These are phyloP conservation scores for Candida coquimbonensis DNA, from an alignment of 805 yeast species.

Conservation along the genomic window DNA sequence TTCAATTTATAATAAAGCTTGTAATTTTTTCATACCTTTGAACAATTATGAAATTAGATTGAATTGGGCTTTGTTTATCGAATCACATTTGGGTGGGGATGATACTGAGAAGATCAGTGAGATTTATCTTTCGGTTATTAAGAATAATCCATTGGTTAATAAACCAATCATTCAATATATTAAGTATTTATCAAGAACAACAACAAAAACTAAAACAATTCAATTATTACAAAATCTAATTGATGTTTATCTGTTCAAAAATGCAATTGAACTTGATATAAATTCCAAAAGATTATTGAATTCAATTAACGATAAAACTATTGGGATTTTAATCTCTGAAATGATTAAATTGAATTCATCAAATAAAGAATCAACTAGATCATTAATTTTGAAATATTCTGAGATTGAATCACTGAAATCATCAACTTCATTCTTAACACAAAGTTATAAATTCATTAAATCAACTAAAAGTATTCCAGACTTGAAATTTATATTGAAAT, in stretches of 20 bases:
- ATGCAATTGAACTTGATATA: neutral
- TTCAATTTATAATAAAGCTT: conserved; percentile 47
- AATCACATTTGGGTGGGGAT: conserved; percentile 6
- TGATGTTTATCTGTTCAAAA: conserved; percentile 13
- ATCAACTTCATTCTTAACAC: conserved; percentile 49
- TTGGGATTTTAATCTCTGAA: conserved; percentile 31
- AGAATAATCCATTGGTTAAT: conserved; percentile 6
- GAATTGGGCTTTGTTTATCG: conserved; percentile 20
- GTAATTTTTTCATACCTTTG: conserved; percentile 29
- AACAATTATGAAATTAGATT: conserved; percentile 11
- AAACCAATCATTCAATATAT: conserved; percentile 18
- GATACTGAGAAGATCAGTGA: conserved; percentile 11
- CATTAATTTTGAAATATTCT: conserved; percentile 23
- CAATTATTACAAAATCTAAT: conserved; percentile 13
- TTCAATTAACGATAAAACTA: conserved; percentile 12
- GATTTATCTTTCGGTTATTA: conserved; percentile 14
- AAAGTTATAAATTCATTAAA: conserved; percentile 48
- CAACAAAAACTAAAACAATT: conserved; percentile 1
- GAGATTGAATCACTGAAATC: conserved; percentile 25
- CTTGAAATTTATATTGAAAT: neutral
- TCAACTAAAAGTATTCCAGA: conserved; percentile 12
- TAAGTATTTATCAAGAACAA: conserved; percentile 16
- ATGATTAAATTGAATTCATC: conserved; percentile 25
- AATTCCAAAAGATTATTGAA: conserved; percentile 1
- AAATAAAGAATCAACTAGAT: conserved; percentile 25